Conservation (phyloP, 495 filamentous ascomycete genomes). For the Tuber melanosporum region DNA sequence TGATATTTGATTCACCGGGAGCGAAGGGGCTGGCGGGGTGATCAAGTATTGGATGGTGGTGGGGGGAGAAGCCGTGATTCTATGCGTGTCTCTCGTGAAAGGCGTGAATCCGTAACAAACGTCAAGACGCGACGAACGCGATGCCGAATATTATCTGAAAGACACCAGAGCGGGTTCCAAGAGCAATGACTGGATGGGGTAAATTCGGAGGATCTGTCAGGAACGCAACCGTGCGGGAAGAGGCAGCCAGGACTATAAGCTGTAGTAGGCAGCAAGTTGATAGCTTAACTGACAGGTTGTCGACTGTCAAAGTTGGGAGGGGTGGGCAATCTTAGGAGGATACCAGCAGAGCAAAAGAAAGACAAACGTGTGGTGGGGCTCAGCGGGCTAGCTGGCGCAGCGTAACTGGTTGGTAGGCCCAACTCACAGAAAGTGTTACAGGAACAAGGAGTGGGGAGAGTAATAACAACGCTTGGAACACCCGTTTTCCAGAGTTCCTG, state of each 20-base stretch:
- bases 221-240: conserved; percentile 41
- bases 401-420: conserved; percentile 28
- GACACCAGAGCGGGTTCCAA: conserved; percentile 30
- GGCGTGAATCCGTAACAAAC: conserved; percentile 37
- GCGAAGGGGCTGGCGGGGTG: conserved; percentile 20
- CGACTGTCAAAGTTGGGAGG: conserved; percentile 36
- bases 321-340: conserved; percentile 13
- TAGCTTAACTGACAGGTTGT: conserved; percentile 41
- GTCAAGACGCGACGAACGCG: conserved; percentile 38
- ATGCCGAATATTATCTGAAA: conserved; percentile 38
- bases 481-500: conserved; percentile 24
- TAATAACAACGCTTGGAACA: conserved; percentile 13
- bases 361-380: conserved; percentile 28
- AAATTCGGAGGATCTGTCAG: conserved; percentile 42
- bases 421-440: conserved; percentile 18
- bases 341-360: conserved; percentile 24
- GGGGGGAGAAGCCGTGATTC: conserved; percentile 22
- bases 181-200: conserved; percentile 40
- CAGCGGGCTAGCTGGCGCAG: conserved; percentile 35
- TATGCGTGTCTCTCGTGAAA: conserved; percentile 35
- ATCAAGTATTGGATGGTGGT: conserved; percentile 18
- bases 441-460: conserved; percentile 4
- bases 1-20: conserved; percentile 32
- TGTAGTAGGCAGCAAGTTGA: conserved; percentile 38
- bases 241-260: conserved; percentile 41